Percentiles rank a stretch among this genome's conserved stretches.
These are phyloP conservation scores for Polytrichum commune DNA, from an alignment of 225 moss, liverwort and hornwort species.

Conservation along the genomic window DNA sequence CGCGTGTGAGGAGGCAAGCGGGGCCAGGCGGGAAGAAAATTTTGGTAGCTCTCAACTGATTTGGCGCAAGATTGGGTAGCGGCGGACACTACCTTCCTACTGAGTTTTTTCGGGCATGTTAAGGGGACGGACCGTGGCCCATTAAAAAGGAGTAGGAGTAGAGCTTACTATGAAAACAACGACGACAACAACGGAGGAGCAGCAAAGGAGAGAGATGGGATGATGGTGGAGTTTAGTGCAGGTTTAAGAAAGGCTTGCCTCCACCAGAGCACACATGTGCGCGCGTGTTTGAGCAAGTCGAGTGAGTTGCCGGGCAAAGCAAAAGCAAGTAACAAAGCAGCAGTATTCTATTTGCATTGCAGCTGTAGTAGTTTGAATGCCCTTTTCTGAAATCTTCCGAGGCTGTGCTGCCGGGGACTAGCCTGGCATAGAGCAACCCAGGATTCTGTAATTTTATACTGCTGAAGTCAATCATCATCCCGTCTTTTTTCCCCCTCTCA, in stretches of 20 bases:
- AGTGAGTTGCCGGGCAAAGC: not conserved
- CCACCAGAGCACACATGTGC: conserved; percentile 17
- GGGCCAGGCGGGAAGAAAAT: conserved; percentile 21
- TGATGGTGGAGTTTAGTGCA: conserved; percentile 39
- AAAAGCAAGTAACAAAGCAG: not conserved
- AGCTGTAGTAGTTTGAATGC: not conserved
- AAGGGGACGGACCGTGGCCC: not conserved
- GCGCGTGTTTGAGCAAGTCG: conserved; percentile 4
- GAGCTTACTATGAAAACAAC: not conserved
- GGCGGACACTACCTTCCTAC: not conserved
- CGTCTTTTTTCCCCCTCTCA: conserved; percentile 9
- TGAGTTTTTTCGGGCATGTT: conserved; percentile 7
- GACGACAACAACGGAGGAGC: not conserved
- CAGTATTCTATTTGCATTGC: conserved; percentile 3
- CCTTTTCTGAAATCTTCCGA: conserved; percentile 29
- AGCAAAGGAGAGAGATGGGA: conserved; percentile 16
- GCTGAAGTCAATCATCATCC: conserved; percentile 39
- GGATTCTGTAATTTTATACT: conserved; percentile 48
- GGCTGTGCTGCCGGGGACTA: conserved; percentile 50
- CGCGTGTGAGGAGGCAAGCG: not conserved
- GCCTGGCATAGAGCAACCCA: conserved; percentile 41
- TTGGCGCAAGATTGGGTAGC: conserved; percentile 15
- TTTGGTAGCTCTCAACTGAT: conserved; percentile 26
- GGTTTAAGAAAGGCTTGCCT: conserved; percentile 8
- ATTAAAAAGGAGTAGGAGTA: conserved; percentile 11